Percentiles rank a stretch among this genome's conserved stretches.
phyloP scores from a whole-genome alignment of 345 rosid genomes.

The Arabis hirsuta region DNA sequence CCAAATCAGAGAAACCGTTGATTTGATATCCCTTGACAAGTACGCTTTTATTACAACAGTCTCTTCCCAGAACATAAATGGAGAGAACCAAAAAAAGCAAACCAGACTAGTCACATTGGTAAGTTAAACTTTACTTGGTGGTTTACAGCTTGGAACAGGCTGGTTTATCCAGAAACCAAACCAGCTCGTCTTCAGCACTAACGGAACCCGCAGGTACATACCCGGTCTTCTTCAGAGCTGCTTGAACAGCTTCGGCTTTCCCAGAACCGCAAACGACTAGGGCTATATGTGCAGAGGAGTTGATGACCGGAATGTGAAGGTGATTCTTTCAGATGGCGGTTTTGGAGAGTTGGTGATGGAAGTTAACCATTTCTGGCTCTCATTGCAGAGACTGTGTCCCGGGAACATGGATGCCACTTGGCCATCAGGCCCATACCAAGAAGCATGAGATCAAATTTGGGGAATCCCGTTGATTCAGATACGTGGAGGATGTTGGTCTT shows the following conservation, averaged over 20 bases:
- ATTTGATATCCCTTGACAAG: neutral
- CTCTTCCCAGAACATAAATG: conserved; percentile 22
- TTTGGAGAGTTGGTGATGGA: conserved; percentile 79
- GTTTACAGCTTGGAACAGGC: conserved; percentile 72
- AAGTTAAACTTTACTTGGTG: neutral
- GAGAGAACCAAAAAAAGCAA: conserved; percentile 12
- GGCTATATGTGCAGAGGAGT: conserved; percentile 75
- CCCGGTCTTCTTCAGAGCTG: conserved; percentile 53
- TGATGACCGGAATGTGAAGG: conserved; percentile 82
- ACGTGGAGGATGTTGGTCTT: conserved; percentile 42
- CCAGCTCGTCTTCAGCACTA: conserved; percentile 71
- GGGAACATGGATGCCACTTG: conserved; percentile 90
- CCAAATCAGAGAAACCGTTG: neutral
- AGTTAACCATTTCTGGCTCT: conserved; percentile 76
- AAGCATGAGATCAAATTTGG: conserved; percentile 86
- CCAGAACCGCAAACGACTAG: conserved; percentile 75
- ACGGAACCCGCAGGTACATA: conserved; percentile 68
- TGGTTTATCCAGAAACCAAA: conserved; percentile 84
- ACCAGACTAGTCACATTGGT: conserved; percentile 24
- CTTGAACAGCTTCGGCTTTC: conserved; percentile 61
- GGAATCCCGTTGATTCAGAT: conserved; percentile 64
- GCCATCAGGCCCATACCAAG: conserved; percentile 92
- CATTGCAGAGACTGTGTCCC: conserved; percentile 66
- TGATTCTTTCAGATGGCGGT: conserved; percentile 86
- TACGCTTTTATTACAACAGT: conserved; percentile 35